phyloP scores from a whole-genome alignment of 257 asterid species.

The Voacanga thouarsii region DNA sequence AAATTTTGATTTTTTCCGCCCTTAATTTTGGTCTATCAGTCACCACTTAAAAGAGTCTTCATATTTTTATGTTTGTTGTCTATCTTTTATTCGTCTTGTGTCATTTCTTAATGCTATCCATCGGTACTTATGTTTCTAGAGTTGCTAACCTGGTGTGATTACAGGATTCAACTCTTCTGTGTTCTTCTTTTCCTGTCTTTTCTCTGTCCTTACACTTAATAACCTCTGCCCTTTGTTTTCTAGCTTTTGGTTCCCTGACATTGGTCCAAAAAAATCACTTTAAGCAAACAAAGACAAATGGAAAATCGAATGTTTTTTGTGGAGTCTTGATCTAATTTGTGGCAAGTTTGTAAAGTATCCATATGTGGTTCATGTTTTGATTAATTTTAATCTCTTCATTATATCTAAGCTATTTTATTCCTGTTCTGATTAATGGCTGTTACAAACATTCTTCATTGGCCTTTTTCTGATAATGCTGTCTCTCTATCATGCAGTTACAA shows the following conservation, averaged over 20 bases:
- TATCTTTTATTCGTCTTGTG: background rate
- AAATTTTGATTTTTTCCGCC: background rate
- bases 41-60: background rate
- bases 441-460: background rate
- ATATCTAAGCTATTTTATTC: background rate
- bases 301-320: background rate
- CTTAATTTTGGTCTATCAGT: background rate
- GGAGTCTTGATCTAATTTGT: background rate
- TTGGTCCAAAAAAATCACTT: background rate
- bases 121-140: background rate
- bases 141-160: background rate
- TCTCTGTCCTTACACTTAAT: too few species aligned
- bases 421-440: background rate
- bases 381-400: background rate
- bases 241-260: background rate
- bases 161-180: background rate
- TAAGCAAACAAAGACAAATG: background rate
- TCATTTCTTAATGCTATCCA: background rate
- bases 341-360: background rate
- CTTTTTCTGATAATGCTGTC: background rate
- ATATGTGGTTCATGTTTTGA: background rate
- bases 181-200: background rate
- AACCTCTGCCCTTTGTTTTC: background rate
- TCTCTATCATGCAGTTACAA: slow-evolving; percentile 29
- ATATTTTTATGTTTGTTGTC: background rate